Evolutionary conservation across 2,329 filamentous ascomycete genomes (phyloP), one percentile per base, ranked within the genome.

Genomic region (Botrytis aclada): DNA sequence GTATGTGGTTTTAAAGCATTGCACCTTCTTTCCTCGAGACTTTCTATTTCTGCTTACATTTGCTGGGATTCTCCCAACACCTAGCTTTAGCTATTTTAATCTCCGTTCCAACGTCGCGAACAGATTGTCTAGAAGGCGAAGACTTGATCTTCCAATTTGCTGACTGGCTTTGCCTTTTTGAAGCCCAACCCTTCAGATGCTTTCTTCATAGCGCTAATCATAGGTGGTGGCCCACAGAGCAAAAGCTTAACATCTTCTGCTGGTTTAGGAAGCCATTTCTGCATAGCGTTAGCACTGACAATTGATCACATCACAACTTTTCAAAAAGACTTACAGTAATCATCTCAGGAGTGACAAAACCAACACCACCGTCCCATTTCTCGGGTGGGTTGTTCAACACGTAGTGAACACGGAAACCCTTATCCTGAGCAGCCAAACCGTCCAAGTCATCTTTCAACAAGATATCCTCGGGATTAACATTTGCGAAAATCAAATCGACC

Each of bases 191-290:
- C 88, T 84, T 97, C 94, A 69, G 95, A 92, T 10, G 94, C 89
- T 88, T 98, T 98, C 92, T 99, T 99, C 86, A 98, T 92, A 69
- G 94, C 95, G 80, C 92, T 93, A 76, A 98, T 88, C 96, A 99
- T 99, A 69, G 96, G 96, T 73, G 96, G 96, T 73, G 96, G 96
- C 72, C 96, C 96, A 82, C 96, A 99, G 77, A 98, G 88, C 74
- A 98, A 88, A 78, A 99, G 88, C 89, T 98, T 98, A 85, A 97
- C 91, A 80, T 98, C 95, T 73, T 87, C 85, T 72, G 93, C 93
- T 32, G 96, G 90, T 81, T 93, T 90, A 73, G 96, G 94, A 71
- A 98, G 88, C 83, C 87, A 90, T 87, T 93, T 89, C 91, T 93
- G 77, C 51, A 73, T 22, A 22, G 60, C 1, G 18, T 72, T 43